Evolutionary conservation across 1,284 basidiomycete species (phyloP).

Genomic region (Leccinum griseonigrum): DNA sequence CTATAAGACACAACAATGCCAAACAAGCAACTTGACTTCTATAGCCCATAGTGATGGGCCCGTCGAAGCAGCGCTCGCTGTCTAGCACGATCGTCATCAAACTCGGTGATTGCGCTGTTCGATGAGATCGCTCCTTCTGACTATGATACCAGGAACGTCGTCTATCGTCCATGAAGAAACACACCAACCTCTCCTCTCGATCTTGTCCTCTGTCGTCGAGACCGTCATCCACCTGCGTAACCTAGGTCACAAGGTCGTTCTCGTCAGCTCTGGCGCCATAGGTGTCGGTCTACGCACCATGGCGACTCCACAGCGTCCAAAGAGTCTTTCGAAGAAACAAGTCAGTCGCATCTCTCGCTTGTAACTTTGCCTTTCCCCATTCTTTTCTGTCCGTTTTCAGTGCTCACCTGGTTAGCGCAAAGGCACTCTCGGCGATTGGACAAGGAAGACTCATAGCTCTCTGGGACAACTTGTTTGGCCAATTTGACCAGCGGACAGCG

Average conservation of each 20-base stretch:
- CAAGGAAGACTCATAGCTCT: constrained; percentile 95
- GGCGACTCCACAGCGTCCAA: constrained; percentile 79
- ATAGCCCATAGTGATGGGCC: constrained; percentile 7
- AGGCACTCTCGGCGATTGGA: constrained; percentile 96
- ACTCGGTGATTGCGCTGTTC: constrained; percentile 50
- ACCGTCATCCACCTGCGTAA: constrained; percentile 79
- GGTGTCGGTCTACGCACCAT: constrained; percentile 93
- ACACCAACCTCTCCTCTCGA: constrained; percentile 87
- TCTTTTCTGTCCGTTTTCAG: not conserved
- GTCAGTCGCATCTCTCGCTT: constrained; percentile 36
- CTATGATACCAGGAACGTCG: constrained; percentile 69
- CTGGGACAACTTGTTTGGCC: constrained; percentile 95
- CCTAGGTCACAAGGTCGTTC: constrained; percentile 89
- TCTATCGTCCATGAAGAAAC: constrained; percentile 92
- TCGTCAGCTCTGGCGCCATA: constrained; percentile 96
- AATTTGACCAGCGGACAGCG: constrained; percentile 92
- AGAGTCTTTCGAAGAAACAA: constrained; percentile 88
- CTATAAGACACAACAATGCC: constrained; percentile 14
- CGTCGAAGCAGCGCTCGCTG: constrained; percentile 27
- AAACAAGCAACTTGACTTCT: constrained; percentile 7
- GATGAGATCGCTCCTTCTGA: not conserved
- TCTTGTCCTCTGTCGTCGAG: constrained; percentile 90
- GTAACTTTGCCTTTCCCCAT: not conserved
- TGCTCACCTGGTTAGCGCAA: constrained; percentile 15
- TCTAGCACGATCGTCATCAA: constrained; percentile 82